phyloP scores from a whole-genome alignment of 2,329 filamentous ascomycete genomes.

The Thermomyces lanuginosus region DNA sequence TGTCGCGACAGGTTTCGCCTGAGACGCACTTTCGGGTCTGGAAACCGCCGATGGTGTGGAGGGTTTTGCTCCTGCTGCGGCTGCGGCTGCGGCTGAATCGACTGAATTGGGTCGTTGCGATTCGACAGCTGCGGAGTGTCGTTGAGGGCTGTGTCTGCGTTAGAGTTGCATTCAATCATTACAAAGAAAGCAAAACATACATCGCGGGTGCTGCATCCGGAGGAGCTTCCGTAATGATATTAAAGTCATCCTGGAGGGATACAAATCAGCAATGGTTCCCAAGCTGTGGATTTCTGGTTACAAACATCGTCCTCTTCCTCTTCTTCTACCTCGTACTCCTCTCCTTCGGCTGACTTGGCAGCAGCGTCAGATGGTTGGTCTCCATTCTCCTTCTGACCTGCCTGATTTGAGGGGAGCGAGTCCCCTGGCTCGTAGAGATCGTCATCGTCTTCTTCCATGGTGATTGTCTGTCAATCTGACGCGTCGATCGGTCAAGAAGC shows the following conservation, averaged over 20 bases:
- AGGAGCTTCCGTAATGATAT: conserved; percentile 34
- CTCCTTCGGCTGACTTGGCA: conserved; percentile 21
- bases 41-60: conserved; percentile 18
- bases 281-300: neutral
- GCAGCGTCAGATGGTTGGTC: conserved; percentile 14
- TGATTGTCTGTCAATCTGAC: too few relatives aligned
- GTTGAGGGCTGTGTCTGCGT: conserved; percentile 19
- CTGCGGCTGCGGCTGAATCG: conserved; percentile 15
- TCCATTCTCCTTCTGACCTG: conserved; percentile 15
- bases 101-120: conserved; percentile 18
- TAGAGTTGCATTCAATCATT: conserved; percentile 9
- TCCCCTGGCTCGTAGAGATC: conserved; percentile 31
- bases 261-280: conserved; percentile 7
- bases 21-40: conserved; percentile 17
- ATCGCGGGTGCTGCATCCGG: conserved; percentile 24
- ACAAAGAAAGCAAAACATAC: conserved; percentile 13
- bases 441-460: conserved; percentile 33
- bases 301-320: conserved; percentile 23
- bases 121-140: conserved; percentile 22
- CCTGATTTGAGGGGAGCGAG: conserved; percentile 15
- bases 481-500: too few relatives aligned
- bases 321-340: conserved; percentile 26
- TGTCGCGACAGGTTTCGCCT: conserved; percentile 20
- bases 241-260: conserved; percentile 32
- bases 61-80: too few relatives aligned